A percentile compares a stretch with the other conserved stretches of the same genome.
These are phyloP conservation scores for Blastocystis sp. DNA, from an alignment of 352 stramenopile species.

Conservation along the genomic window DNA sequence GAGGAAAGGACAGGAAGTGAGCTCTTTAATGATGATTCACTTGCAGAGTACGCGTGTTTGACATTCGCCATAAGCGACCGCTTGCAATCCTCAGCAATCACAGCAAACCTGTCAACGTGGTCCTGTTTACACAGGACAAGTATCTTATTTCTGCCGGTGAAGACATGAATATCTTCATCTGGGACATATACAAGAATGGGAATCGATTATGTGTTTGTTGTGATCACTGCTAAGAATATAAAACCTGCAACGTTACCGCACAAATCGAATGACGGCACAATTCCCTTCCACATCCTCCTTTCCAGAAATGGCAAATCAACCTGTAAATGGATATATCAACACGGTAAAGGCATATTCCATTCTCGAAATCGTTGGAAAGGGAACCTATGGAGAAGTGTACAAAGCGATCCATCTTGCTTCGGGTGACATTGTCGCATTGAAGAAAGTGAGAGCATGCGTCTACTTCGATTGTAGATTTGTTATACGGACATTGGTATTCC, in stretches of 20 bases:
- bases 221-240: no score
- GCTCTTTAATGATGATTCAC: not conserved
- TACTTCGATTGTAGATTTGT: not conserved
- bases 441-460: not conserved
- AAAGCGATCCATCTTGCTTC: not conserved
- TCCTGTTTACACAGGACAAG: not conserved
- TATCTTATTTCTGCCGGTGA: not conserved
- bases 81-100: slow-evolving; percentile 28
- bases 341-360: not conserved
- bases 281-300: no score
- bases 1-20: slow-evolving; percentile 33
- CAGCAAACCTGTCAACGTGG: not conserved
- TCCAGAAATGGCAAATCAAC: no score
- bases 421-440: slow-evolving; percentile 4
- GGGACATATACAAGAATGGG: slow-evolving; percentile 48
- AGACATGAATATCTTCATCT: slow-evolving; percentile 21
- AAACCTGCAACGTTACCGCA: no score
- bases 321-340: not conserved
- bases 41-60: not conserved
- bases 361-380: not conserved
- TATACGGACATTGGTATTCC: slow-evolving; percentile 37
- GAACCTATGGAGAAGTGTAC: slow-evolving; percentile 15
- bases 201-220: slow-evolving; percentile 32
- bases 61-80: not conserved
- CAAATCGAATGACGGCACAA: no score